A percentile compares a stretch with the other conserved stretches of the same genome.
Conservation (phyloP, 2,329 filamentous ascomycete genomes). For the Pseudomassariella vexata region DNA sequence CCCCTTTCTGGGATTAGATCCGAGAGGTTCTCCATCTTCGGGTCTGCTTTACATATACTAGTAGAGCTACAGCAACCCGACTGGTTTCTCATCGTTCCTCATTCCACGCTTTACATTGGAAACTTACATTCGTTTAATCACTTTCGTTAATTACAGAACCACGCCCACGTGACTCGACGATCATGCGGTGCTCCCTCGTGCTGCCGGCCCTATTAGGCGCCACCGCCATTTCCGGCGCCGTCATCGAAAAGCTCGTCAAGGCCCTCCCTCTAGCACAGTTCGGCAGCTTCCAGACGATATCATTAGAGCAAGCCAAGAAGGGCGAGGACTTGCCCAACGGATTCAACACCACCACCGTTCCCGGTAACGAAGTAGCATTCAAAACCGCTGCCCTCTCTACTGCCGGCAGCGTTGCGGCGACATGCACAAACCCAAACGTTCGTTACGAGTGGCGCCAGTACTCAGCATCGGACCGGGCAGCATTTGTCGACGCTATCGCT, state of each 20-base stretch:
- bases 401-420: not conserved
- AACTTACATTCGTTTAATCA: no score
- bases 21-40: no score
- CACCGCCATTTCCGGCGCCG: not conserved
- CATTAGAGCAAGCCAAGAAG: conserved; percentile 5
- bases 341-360: no score
- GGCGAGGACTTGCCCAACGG: no score
- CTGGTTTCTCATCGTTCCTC: no score
- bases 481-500: conserved; percentile 21
- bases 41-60: no score
- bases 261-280: conserved; percentile 1
- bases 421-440: conserved; percentile 19
- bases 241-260: not conserved
- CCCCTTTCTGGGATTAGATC: no score
- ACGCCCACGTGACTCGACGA: no score
- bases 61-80: no score
- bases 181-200: conserved; percentile 4
- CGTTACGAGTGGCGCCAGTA: conserved; percentile 27
- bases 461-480: conserved; percentile 19
- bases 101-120: no score
- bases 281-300: conserved; percentile 5
- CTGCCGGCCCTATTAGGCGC: conserved; percentile 4
- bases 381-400: not conserved
- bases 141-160: no score
- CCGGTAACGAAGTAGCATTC: no score